Base-by-base conservation (phyloP, 2,329 filamentous ascomycete genomes). In the Hypomyces rosellus region DNA sequence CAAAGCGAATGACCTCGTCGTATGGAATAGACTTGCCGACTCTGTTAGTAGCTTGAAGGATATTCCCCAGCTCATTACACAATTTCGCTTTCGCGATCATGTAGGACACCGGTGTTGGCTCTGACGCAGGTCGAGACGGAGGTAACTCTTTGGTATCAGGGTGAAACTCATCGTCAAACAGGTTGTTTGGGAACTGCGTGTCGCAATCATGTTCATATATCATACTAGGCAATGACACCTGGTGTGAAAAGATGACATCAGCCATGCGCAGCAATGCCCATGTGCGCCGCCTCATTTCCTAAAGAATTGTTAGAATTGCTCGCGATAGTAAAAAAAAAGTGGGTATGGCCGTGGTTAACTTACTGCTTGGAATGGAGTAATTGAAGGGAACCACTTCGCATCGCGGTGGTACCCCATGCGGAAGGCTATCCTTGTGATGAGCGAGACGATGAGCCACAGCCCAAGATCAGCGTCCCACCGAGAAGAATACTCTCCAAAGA, bases 331-430 rank as follows among this genome's bases (percentile, higher is more conserved):
- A 34, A 34, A 34, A 45, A 34, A n/a, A n/a, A n/a, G n/a, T n/a
- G n/a, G n/a, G n/a, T 30, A 45, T 25, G 40, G 38, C 12, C 33
- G 14, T 34, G 11, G 22, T 30, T 12, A 34, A 63, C 78, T 58
- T 72, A 81, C 78, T 47, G 77, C 88, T 67, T 89, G 81, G 58
- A 88, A 91, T 5, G 86, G 83, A 1, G 82, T 78, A 43, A 93
- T 77, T 13, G 77, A 80, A 2, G 84, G 75, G 63, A 89, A 91
- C 68, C 84, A 88, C 52, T 81, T 85, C 9, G 86, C 78, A 63
- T 92, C 88, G 53, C 88, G 78, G 60, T 92, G 88, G 59, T 91
- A 87, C 4, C 86, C 86, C 82, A 87, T 87, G 38, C 84, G 76
- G 67, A 86, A 69, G 60, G 80, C 73, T 65, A 81, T 67, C 67